These are phyloP conservation scores for Hypoxylon sp. DNA, from an alignment of 2,329 filamentous ascomycete genomes.

Conservation along the genomic window DNA sequence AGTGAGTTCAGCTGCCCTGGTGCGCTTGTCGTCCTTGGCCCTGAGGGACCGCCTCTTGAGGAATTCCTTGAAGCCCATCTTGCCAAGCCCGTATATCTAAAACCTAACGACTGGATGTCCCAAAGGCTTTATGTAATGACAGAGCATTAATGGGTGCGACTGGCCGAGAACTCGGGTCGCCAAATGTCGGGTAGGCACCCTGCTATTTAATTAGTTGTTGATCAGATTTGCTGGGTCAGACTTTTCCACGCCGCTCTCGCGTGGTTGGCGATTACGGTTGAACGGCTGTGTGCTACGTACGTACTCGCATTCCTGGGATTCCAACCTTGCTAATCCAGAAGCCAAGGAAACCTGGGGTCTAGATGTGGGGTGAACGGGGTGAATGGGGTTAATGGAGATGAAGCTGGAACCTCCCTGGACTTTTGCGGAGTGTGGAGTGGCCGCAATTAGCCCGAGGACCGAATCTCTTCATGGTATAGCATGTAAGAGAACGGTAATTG, in stretches of 20 bases:
- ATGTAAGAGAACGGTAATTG: conserved; percentile 10
- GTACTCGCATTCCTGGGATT: conserved; percentile 20
- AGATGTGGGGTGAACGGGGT: conserved; percentile 33
- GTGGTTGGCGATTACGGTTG: conserved; percentile 16
- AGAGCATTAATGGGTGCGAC: conserved; percentile 20
- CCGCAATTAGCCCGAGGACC: conserved; percentile 45
- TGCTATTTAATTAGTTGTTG: conserved; percentile 28
- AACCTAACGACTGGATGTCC: neutral
- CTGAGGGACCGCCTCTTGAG: conserved; percentile 59
- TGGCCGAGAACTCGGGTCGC: conserved; percentile 22
- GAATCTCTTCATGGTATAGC: conserved; percentile 33
- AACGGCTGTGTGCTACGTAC: conserved; percentile 14
- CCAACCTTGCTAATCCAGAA: conserved; percentile 5
- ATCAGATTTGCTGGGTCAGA: neutral
- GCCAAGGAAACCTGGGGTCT: conserved; percentile 33
- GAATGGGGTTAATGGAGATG: conserved; percentile 36
- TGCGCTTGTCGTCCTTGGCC: conserved; percentile 60
- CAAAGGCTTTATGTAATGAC: conserved; percentile 4
- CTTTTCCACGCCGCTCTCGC: neutral
- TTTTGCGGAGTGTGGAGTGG: conserved; percentile 41
- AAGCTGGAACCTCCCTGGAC: conserved; percentile 24
- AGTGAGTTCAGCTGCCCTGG: conserved; percentile 72
- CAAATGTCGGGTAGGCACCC: conserved; percentile 10
- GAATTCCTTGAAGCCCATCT: conserved; percentile 62
- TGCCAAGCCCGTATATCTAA: conserved; percentile 17